Evolutionary conservation across 768 basidiomycete genomes (phyloP), one percentile per base, ranked within the genome.

Genomic region (Pleurotus pulmonarius): DNA sequence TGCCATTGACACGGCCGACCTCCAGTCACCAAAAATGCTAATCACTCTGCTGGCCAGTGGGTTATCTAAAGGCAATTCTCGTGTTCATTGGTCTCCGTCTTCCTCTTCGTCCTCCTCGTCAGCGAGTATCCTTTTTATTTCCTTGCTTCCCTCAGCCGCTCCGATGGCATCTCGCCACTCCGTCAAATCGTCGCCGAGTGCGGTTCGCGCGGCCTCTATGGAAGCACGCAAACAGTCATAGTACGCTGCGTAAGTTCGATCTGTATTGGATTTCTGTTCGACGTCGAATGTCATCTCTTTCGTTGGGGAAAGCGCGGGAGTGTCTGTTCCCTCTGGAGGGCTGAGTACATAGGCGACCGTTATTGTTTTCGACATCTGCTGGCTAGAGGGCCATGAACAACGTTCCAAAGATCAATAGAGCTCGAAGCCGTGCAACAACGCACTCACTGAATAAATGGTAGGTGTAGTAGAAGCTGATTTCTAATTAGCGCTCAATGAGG

Each of bases 141-240:
- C 88, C 63, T 88, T 90, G 13, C 64, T 75, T 62, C 79, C 66
- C 66, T 92, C 90, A 5, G 70, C 64, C 47, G 78, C 86, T 11
- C 88, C 87, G 4, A 90, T 83, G 5, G 79, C 78, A 68, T 92
- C 88, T 63, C 86, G 78, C 90, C 88, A 91, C 4, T 67, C 76
- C 0, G 90, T 91, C 67, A 92, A 66, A 60, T 90, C 86, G 44
- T 83, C 76, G 8, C 90, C 90, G 3, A 88, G 61, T 25, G 75
- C 71, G 43, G 72, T 73, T 59, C 75, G 83, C 25, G 86, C 86
- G 37, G 73, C 69, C 34, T 70, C 71, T 49, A 91, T 73, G 16
- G 83, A 73, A 4, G 61, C 68, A 58, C 75, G 73, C 40, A 91
- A 67, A 2, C 68, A 71, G 1, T 68, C 65, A 56, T 89, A 90